These are phyloP conservation scores for Diophrys sp. DNA, from an alignment of 73 alveolate genomes.

Conservation along the genomic window DNA sequence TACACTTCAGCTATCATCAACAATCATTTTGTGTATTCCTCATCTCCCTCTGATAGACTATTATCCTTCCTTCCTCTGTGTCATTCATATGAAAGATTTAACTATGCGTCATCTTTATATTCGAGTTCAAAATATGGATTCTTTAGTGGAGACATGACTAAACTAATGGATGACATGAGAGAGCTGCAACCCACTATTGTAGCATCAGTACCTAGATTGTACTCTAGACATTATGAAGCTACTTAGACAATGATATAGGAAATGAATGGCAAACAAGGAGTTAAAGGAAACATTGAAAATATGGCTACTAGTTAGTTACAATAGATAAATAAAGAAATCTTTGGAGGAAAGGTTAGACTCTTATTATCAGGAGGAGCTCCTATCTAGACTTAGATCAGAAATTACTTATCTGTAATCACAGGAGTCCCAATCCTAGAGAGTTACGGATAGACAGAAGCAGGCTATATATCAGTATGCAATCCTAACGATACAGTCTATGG, in stretches of 20 bases:
- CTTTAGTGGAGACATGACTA: slow-evolving; percentile 83
- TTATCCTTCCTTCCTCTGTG: slow-evolving; percentile 85
- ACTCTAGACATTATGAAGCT: slow-evolving; percentile 82
- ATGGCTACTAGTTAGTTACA: slow-evolving; percentile 46
- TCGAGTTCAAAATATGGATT: slow-evolving; percentile 45
- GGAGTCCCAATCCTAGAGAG: slow-evolving; percentile 73
- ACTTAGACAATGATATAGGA: slow-evolving; percentile 59
- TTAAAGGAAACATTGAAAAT: slow-evolving; percentile 33
- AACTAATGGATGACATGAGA: slow-evolving; percentile 80
- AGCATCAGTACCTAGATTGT: slow-evolving; percentile 97
- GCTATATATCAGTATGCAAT: slow-evolving; percentile 65
- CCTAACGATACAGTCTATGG: slow-evolving; percentile 62
- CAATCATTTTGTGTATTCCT: slow-evolving; percentile 14
- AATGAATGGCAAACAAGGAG: neutral
- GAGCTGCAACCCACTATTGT: slow-evolving; percentile 92
- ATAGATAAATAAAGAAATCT: slow-evolving; percentile 53
- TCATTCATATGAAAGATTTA: slow-evolving; percentile 85
- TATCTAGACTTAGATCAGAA: slow-evolving; percentile 66
- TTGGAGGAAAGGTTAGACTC: slow-evolving; percentile 83
- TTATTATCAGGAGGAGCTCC: slow-evolving; percentile 93
- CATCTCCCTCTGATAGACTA: slow-evolving; percentile 64
- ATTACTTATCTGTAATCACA: slow-evolving; percentile 62
- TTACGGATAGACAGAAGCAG: slow-evolving; percentile 89
- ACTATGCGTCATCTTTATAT: slow-evolving; percentile 9
- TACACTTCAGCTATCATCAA: slow-evolving; percentile 15